phyloP scores from a whole-genome alignment of 176 grass and related monocot species.

The Poa pratensis region DNA sequence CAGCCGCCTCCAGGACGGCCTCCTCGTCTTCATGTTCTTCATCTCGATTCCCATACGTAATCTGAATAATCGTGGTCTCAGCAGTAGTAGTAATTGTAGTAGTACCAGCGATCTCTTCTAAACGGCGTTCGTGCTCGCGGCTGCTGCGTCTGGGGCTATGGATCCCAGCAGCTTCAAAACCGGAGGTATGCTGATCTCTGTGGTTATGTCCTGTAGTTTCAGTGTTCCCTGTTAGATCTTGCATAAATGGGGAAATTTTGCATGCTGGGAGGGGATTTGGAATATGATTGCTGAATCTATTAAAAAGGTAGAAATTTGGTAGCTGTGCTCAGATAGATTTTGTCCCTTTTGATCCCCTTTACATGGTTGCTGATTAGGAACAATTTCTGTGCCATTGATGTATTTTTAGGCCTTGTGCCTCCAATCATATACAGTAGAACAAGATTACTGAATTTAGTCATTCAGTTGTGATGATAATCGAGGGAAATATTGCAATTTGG shows the following conservation, averaged over 20 bases:
- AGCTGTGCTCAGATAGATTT: neutral
- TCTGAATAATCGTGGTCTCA: neutral
- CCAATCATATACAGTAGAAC: slow-evolving; percentile 41
- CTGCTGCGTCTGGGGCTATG: slow-evolving; percentile 34
- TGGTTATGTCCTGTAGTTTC: neutral
- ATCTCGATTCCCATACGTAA: slow-evolving; percentile 65
- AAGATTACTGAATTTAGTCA: neutral
- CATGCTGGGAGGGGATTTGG: neutral
- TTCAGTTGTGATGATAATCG: neutral
- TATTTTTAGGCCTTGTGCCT: slow-evolving; percentile 68
- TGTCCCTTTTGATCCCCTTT: neutral
- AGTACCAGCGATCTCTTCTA: slow-evolving; percentile 43
- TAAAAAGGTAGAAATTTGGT: neutral
- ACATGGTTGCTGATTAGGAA: neutral
- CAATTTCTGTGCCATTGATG: neutral
- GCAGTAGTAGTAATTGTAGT: slow-evolving; percentile 27
- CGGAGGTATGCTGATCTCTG: slow-evolving; percentile 42
- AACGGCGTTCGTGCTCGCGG: slow-evolving; percentile 13
- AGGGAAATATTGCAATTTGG: neutral
- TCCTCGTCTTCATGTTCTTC: slow-evolving; percentile 71
- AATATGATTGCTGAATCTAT: neutral
- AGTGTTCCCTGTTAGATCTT: neutral
- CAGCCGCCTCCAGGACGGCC: slow-evolving; percentile 67
- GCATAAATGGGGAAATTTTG: neutral
- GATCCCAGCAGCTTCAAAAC: slow-evolving; percentile 58